Percentiles rank a stretch among this genome's conserved stretches.
Conservation (phyloP, 1,284 basidiomycete genomes). For the Leccinum fallax region DNA sequence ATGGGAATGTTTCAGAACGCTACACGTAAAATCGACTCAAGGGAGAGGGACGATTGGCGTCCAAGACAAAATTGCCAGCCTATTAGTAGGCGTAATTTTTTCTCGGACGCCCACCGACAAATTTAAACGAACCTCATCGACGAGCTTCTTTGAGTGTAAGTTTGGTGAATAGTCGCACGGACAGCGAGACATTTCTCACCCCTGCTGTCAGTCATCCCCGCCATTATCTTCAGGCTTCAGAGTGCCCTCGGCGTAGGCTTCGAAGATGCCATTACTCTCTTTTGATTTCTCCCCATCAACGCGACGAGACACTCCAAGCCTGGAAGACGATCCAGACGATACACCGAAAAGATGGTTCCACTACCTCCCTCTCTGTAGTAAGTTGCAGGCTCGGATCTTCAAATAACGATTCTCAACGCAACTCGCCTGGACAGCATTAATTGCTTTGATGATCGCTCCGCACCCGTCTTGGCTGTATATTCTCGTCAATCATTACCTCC, state of each 20-base stretch:
- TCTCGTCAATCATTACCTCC: constrained; percentile 65
- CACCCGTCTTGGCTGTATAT: constrained; percentile 72
- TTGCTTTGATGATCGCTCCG: constrained; percentile 64
- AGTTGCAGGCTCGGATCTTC: constrained; percentile 23
- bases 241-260: not conserved
- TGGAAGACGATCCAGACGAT: constrained; percentile 34
- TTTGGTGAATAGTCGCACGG: not conserved
- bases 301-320: constrained; percentile 9
- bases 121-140: not conserved
- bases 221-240: constrained; percentile 5
- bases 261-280: constrained; percentile 33
- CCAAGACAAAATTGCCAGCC: not conserved
- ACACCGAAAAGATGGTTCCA: constrained; percentile 54
- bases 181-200: constrained; percentile 7
- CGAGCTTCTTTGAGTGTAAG: not conserved
- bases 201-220: not conserved
- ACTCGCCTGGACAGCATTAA: constrained; percentile 45
- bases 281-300: constrained; percentile 25
- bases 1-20: not conserved
- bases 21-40: not conserved
- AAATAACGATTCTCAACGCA: constrained; percentile 8
- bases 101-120: not conserved
- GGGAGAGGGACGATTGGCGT: not conserved
- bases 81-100: not conserved
- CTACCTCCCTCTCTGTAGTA: constrained; percentile 58